These are phyloP conservation scores for Spongispora temasekensis DNA, from an alignment of 1,284 basidiomycete species.

Conservation along the genomic window DNA sequence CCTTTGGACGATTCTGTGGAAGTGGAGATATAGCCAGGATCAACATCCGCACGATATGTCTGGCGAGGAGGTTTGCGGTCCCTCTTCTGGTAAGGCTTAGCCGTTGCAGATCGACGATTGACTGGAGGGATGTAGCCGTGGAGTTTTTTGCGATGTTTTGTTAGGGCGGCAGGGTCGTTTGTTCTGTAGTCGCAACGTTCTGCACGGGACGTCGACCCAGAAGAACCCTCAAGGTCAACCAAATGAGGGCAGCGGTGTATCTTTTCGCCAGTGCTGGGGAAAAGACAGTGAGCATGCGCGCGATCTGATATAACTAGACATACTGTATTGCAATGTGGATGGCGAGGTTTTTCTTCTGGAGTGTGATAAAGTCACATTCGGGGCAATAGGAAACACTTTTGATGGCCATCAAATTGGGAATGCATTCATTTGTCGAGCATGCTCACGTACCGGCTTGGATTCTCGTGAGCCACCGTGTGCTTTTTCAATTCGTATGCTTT, in stretches of 20 bases:
- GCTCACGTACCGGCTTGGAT: constrained; percentile 14
- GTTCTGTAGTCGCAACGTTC: constrained; percentile 23
- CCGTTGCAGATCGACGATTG: constrained; percentile 8
- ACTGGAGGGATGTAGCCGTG: constrained; percentile 25
- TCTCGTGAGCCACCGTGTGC: constrained; percentile 20
- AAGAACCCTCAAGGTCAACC: background rate
- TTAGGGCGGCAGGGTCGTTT: constrained; percentile 30
- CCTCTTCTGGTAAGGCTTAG: background rate
- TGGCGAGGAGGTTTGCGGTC: background rate
- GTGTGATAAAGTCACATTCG: constrained; percentile 22
- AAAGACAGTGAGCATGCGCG: background rate
- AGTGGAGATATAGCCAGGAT: background rate
- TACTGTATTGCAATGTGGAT: constrained; percentile 27
- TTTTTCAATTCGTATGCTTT: constrained; percentile 25
- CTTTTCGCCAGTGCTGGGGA: constrained; percentile 28
- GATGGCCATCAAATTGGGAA: background rate
- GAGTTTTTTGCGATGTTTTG: constrained; percentile 28
- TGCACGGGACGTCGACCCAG: background rate
- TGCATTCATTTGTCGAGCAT: background rate
- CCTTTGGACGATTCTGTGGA: background rate
- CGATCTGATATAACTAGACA: background rate
- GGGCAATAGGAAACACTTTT: constrained; percentile 23
- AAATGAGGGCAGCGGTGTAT: constrained; percentile 24
- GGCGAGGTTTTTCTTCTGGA: constrained; percentile 26
- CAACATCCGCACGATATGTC: background rate